A percentile compares a stretch with the other conserved stretches of the same genome.
These are phyloP conservation scores for Fusarium sp. DNA, from an alignment of 2,329 filamentous ascomycete species.

Conservation along the genomic window DNA sequence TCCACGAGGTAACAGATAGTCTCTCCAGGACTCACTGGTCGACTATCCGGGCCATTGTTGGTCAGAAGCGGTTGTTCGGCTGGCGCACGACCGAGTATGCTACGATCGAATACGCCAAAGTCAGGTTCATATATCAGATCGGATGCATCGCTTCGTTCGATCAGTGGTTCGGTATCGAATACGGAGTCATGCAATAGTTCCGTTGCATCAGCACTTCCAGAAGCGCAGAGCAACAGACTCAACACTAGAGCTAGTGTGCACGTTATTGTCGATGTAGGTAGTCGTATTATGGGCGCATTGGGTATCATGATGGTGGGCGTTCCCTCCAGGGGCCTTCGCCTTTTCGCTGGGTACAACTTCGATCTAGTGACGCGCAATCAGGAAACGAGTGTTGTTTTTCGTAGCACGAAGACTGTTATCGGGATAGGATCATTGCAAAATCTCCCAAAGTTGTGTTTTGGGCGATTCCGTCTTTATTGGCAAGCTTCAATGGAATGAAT, in stretches of 20 bases:
- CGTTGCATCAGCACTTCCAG: constrained; percentile 71
- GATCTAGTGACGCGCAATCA: constrained; percentile 24
- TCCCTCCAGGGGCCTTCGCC: constrained; percentile 56
- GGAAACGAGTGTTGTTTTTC: constrained; percentile 17
- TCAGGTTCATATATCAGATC: constrained; percentile 66
- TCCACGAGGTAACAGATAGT: constrained; percentile 60
- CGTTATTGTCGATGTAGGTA: constrained; percentile 73
- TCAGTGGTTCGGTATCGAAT: constrained; percentile 26
- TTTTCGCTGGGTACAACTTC: constrained; percentile 14
- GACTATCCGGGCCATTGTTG: constrained; percentile 73
- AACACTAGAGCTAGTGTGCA: constrained; percentile 65
- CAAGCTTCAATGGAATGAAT: background rate
- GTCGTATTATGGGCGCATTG: constrained; percentile 77
- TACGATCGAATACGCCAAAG: constrained; percentile 70
- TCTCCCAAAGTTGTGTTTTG: background rate
- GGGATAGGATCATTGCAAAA: constrained; percentile 34
- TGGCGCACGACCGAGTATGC: constrained; percentile 71
- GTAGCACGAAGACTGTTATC: constrained; percentile 34
- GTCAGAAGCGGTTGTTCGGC: constrained; percentile 60
- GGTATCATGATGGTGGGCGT: constrained; percentile 65
- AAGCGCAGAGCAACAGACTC: constrained; percentile 69
- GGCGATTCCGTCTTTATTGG: background rate
- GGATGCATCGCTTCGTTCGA: constrained; percentile 27
- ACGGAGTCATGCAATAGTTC: constrained; percentile 53
- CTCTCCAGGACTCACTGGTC: constrained; percentile 71